Evolutionary conservation across 2,329 filamentous ascomycete species (phyloP).

Genomic region (Stemphylium lycopersici): DNA sequence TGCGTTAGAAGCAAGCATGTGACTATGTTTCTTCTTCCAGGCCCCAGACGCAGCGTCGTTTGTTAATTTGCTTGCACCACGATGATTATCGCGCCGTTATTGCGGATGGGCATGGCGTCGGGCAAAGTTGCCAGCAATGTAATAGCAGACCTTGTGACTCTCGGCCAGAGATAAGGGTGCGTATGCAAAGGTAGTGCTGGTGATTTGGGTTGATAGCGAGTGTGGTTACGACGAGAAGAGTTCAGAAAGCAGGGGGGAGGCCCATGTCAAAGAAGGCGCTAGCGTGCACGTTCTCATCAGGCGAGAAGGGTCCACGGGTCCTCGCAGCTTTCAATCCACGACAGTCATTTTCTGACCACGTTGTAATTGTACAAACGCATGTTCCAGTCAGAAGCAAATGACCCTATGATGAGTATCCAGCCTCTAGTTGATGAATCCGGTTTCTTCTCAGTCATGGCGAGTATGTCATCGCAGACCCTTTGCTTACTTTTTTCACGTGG

Average conservation of each 20-base stretch:
- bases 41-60: background rate
- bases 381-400: background rate
- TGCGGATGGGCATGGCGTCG: background rate
- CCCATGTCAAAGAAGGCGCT: constrained; percentile 2
- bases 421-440: background rate
- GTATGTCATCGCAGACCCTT: constrained; percentile 1
- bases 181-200: background rate
- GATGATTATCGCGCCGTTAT: background rate
- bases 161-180: background rate
- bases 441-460: background rate
- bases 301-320: background rate
- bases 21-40: background rate
- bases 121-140: background rate
- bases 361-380: background rate
- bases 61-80: background rate
- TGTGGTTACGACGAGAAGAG: constrained; percentile 3
- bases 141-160: background rate
- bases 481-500: constrained; percentile 9
- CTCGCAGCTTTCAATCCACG: constrained; percentile 1
- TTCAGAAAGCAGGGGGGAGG: background rate
- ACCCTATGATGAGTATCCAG: background rate
- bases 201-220: background rate
- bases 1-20: background rate
- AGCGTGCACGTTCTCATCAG: background rate
- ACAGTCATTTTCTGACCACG: background rate